Conservation (phyloP, 192 early-diverging fungal genomes). For the Backusella tuberculispora region DNA sequence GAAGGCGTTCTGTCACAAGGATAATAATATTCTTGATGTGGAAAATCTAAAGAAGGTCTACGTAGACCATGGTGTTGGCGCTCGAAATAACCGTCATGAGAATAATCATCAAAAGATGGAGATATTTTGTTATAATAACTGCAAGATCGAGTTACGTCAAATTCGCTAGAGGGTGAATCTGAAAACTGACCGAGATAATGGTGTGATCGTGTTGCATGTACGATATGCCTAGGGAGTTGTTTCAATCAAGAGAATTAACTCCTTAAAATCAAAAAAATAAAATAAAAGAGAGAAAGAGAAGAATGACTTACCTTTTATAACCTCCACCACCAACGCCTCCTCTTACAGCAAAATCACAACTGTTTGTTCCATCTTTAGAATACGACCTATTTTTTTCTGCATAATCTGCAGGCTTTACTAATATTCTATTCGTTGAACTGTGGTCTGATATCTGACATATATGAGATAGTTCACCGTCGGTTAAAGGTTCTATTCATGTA, state of each 20-base stretch:
- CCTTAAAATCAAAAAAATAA: not conserved
- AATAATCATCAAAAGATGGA: conserved; percentile 12
- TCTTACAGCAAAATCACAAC: conserved; percentile 22
- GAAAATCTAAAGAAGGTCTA: conserved; percentile 2
- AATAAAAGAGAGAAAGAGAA: not conserved
- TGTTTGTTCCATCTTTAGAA: conserved; percentile 24
- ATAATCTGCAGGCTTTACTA: conserved; percentile 22
- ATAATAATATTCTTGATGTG: conserved; percentile 4
- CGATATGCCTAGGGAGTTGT: conserved; percentile 9
- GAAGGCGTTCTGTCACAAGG: conserved; percentile 12
- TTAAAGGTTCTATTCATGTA: conserved; percentile 14
- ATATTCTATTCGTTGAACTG: conserved; percentile 23
- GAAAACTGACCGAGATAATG: conserved; percentile 12
- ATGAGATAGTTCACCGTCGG: conserved; percentile 25
- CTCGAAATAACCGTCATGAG: conserved; percentile 8
- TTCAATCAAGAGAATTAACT: conserved; percentile 4
- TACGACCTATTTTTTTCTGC: conserved; percentile 17
- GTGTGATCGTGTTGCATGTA: conserved; percentile 14
- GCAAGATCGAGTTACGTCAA: conserved; percentile 14
- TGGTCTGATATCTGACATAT: conserved; percentile 29
- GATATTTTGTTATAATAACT: conserved; percentile 14
- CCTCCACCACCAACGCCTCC: not conserved
- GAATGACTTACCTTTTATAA: conserved; percentile 16
- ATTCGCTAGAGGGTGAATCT: conserved; percentile 5
- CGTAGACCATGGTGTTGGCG: conserved; percentile 9